Percentiles rank a stretch among this genome's conserved stretches.
Evolutionary conservation across 805 yeast genomes (phyloP).

Genomic region (Kluyveromyces nonfermentans): DNA sequence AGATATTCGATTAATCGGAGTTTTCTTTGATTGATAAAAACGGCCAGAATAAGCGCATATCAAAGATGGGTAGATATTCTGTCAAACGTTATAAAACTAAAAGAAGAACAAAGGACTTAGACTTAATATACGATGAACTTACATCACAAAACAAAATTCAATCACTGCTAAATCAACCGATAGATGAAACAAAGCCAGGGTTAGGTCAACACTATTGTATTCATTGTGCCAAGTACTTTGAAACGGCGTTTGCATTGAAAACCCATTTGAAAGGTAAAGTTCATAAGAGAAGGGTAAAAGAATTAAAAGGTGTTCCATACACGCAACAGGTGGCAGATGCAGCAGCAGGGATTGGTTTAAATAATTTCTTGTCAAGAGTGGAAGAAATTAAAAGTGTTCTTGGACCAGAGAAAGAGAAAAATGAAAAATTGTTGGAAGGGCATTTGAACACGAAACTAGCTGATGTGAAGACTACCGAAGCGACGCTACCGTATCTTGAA

Average conservation of each 20-base stretch:
- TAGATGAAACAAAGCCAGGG: slow-evolving; percentile 88
- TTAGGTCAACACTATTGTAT: slow-evolving; percentile 91
- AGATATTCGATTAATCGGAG: too few relatives aligned
- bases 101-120: slow-evolving; percentile 78
- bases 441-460: slow-evolving; percentile 21
- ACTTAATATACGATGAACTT: slow-evolving; percentile 70
- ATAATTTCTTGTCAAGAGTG: slow-evolving; percentile 54
- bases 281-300: slow-evolving; percentile 81
- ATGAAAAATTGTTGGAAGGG: slow-evolving; percentile 32
- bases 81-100: slow-evolving; percentile 83
- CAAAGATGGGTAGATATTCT: slow-evolving; percentile 74
- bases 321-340: slow-evolving; percentile 85
- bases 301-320: slow-evolving; percentile 69
- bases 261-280: slow-evolving; percentile 67
- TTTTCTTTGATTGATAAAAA: too few relatives aligned
- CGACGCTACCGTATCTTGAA: slow-evolving; percentile 25
- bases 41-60: not conserved
- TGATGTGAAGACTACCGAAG: slow-evolving; percentile 25
- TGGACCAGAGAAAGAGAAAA: slow-evolving; percentile 37
- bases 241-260: slow-evolving; percentile 60
- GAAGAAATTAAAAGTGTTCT: slow-evolving; percentile 46
- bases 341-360: slow-evolving; percentile 72
- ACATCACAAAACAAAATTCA: slow-evolving; percentile 53
- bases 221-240: slow-evolving; percentile 89
- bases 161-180: slow-evolving; percentile 64